Evolutionary conservation across 495 filamentous ascomycete genomes (phyloP).

Genomic region (Aspergillus ostianus): DNA sequence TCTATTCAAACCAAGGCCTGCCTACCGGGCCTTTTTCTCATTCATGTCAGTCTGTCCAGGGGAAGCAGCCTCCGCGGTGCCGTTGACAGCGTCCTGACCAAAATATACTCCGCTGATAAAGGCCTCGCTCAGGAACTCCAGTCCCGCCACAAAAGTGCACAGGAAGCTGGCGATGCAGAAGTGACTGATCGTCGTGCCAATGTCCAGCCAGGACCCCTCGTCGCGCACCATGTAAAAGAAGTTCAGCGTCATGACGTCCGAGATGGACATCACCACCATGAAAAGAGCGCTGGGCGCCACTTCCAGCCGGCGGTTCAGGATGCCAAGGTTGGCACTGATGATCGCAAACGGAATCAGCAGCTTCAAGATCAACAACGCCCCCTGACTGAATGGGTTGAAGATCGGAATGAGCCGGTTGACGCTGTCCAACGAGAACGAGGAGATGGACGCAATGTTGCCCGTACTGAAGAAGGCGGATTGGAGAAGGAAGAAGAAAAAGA

Average conservation of each 20-base stretch:
- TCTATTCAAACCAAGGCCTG: neutral
- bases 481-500: constrained; percentile 93
- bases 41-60: neutral
- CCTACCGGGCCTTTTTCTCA: neutral
- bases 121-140: constrained; percentile 83
- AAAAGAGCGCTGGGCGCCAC: constrained; percentile 82
- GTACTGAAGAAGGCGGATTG: constrained; percentile 97
- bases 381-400: constrained; percentile 92
- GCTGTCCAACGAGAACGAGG: constrained; percentile 89
- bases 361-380: constrained; percentile 83
- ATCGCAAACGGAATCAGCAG: constrained; percentile 91
- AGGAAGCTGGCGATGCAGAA: constrained; percentile 88
- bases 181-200: constrained; percentile 91
- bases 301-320: constrained; percentile 82
- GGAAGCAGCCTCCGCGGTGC: constrained; percentile 3
- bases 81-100: constrained; percentile 20
- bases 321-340: constrained; percentile 89
- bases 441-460: constrained; percentile 93
- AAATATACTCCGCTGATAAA: constrained; percentile 84
- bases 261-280: constrained; percentile 91
- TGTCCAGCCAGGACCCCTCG: constrained; percentile 96
- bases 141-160: constrained; percentile 83
- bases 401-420: constrained; percentile 90
- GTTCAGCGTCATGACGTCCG: constrained; percentile 89
- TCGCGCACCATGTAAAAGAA: constrained; percentile 98